These are phyloP conservation scores for Blastobotrys aristatus DNA, from an alignment of 1,139 yeast species.

Conservation along the genomic window DNA sequence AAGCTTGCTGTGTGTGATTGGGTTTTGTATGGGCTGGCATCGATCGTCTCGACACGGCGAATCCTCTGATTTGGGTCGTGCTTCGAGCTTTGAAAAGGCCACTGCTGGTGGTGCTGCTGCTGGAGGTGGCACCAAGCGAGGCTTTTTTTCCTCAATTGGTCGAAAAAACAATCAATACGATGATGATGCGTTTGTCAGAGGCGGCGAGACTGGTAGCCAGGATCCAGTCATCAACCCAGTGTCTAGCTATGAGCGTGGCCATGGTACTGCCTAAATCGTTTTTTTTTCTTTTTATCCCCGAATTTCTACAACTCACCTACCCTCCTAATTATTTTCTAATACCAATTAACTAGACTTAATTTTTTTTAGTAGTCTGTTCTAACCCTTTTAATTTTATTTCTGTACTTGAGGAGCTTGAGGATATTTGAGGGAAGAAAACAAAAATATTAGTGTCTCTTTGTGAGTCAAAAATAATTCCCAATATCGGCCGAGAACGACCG, in stretches of 20 bases:
- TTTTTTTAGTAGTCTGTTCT: too few species aligned
- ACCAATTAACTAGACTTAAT: background rate
- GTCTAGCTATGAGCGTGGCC: constrained; percentile 22
- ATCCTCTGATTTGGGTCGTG: background rate
- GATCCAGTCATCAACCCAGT: constrained; percentile 23
- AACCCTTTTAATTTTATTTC: too few species aligned
- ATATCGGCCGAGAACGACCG: too few species aligned
- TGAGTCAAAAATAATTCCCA: too few species aligned
- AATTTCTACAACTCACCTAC: background rate
- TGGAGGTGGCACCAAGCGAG: constrained; percentile 10
- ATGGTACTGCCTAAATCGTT: background rate
- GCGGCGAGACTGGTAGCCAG: constrained; percentile 19
- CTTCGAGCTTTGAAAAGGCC: background rate
- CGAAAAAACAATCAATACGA: constrained; percentile 8
- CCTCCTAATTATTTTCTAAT: background rate
- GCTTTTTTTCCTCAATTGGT: constrained; percentile 17
- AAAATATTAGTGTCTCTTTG: too few species aligned
- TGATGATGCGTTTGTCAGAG: constrained; percentile 9
- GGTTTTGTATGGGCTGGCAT: constrained; percentile 33
- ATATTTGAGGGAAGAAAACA: too few species aligned
- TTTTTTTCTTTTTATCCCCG: background rate
- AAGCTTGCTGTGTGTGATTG: constrained; percentile 36
- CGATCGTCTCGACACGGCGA: constrained; percentile 1
- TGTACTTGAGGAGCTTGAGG: too few species aligned
- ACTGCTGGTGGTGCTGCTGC: background rate